A percentile compares a stretch with the other conserved stretches of the same genome.
These are phyloP conservation scores for Luffa aegyptiaca DNA, from an alignment of 306 rosid genomes.

Conservation along the genomic window DNA sequence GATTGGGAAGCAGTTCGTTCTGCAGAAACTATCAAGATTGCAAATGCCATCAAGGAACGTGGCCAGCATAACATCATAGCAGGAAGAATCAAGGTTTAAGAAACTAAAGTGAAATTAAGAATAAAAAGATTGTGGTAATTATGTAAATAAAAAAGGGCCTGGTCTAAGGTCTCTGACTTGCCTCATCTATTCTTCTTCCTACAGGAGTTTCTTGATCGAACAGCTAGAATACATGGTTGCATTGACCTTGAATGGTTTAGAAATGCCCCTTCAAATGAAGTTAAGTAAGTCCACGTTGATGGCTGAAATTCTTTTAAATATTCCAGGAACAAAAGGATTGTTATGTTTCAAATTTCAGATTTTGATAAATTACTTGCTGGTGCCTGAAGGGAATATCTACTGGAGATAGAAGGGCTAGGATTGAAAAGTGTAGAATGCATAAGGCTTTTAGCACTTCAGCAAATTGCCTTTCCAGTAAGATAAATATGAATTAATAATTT, in stretches of 20 bases:
- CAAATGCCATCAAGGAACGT: conserved; percentile 35
- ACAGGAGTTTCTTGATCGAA: conserved; percentile 34
- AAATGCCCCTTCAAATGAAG: conserved; percentile 35
- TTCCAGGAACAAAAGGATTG: not conserved
- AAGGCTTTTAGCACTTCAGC: conserved; percentile 54
- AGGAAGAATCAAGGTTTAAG: conserved; percentile 34
- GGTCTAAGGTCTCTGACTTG: not conserved
- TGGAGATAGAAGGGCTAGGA: conserved; percentile 47
- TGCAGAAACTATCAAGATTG: conserved; percentile 24
- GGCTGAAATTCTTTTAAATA: not conserved
- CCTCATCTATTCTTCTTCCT: not conserved
- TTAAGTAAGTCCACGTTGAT: conserved; percentile 19
- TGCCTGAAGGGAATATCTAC: conserved; percentile 38
- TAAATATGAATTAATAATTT: not conserved
- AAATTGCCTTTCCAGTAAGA: conserved; percentile 61
- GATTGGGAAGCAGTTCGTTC: conserved; percentile 55
- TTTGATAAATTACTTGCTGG: not conserved
- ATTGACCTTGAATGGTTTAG: conserved; percentile 69
- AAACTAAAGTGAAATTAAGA: not conserved
- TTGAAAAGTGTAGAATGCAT: conserved; percentile 72
- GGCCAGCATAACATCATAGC: conserved; percentile 48
- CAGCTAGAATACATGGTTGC: conserved; percentile 19
- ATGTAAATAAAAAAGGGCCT: not conserved
- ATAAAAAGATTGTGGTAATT: too few relatives aligned
- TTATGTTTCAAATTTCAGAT: not conserved